These are phyloP conservation scores for Citrullus amarus DNA, from an alignment of 306 rosid species.

Conservation along the genomic window DNA sequence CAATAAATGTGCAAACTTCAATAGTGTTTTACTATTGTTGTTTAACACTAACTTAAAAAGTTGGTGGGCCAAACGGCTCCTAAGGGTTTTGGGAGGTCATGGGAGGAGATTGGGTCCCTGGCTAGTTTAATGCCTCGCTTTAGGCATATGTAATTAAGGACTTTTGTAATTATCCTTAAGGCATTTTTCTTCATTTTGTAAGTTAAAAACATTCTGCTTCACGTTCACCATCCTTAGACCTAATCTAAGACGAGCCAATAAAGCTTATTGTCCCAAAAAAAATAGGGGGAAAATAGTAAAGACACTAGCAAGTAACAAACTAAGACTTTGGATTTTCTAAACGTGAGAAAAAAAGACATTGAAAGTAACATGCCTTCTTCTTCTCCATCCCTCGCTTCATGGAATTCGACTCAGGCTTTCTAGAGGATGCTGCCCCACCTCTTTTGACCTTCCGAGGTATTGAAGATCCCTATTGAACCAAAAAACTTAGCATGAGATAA, in stretches of 20 bases:
- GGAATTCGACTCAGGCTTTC: constrained; percentile 40
- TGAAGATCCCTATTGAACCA: constrained; percentile 50
- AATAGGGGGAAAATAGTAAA: not conserved
- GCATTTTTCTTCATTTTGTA: not conserved
- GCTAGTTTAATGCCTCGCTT: not conserved
- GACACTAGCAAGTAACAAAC: not conserved
- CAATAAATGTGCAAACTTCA: too few species aligned
- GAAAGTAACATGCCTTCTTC: constrained; percentile 47
- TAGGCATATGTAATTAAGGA: not conserved
- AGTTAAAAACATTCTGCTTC: not conserved
- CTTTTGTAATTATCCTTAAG: not conserved
- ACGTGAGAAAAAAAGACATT: not conserved
- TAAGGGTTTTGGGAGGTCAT: not conserved
- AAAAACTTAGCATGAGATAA: not conserved
- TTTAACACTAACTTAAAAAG: too few species aligned
- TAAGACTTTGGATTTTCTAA: not conserved
- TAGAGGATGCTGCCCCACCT: constrained; percentile 40
- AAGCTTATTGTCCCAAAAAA: not conserved
- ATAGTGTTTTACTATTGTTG: too few species aligned
- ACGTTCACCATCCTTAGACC: not conserved
- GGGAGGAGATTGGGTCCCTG: not conserved
- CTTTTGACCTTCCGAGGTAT: constrained; percentile 54
- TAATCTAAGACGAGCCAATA: not conserved
- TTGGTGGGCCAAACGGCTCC: too few species aligned
- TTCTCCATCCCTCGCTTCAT: constrained; percentile 61